Evolutionary conservation across 257 asterid genomes (phyloP), one percentile per base, ranked within the genome.

Genomic region (Orobanche coerulescens): DNA sequence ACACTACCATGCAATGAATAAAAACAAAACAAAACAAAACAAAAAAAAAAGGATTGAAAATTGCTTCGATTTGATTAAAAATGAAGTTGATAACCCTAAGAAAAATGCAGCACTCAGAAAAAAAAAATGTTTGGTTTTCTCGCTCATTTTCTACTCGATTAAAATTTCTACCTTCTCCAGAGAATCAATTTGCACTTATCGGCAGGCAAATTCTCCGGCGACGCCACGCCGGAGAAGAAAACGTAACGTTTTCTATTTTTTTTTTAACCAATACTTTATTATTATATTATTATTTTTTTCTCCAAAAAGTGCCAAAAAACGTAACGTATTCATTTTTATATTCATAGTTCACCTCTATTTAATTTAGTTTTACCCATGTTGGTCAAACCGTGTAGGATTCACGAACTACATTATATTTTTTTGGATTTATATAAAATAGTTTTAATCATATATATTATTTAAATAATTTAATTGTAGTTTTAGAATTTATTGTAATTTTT

Each of bases 191-290:
- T 15, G 28, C 42, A 10, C 30, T 56, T 61, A 43, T 49, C 61
- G 64, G 23, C 54, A 37, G 66, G 51, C 43, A 10, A 51, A 52
- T 40, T 76, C 63, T 24, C 71, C 76, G 68, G 68, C 66, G 18
- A 69, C 11, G 39, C 75, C 66, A 13, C 71, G 58, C 72, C 71
- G 70, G 73, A 69, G 79, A 65, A 65, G 66, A 62, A 70, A 43
- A 31, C 49, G 66, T 56, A 65, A 66, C 49, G 68, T 62, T 46
- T n/a, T 25, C 62, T 52, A 51, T 40, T 30, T 69, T 14, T 49
- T 47, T 15, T 44, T 15, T n/a, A 4, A 44, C 5, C 16, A 64
- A 46, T 62, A 71, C 18, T 58, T 42, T 61, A n/a, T 43, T 37
- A 22, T 16, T 52, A 55, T 7, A 28, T 24, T 47, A 2, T 2